Percentiles rank a stretch among this genome's conserved stretches.
Evolutionary conservation across 1,139 yeast species (phyloP).

Genomic region (Pneumocystis oryctolagi): DNA sequence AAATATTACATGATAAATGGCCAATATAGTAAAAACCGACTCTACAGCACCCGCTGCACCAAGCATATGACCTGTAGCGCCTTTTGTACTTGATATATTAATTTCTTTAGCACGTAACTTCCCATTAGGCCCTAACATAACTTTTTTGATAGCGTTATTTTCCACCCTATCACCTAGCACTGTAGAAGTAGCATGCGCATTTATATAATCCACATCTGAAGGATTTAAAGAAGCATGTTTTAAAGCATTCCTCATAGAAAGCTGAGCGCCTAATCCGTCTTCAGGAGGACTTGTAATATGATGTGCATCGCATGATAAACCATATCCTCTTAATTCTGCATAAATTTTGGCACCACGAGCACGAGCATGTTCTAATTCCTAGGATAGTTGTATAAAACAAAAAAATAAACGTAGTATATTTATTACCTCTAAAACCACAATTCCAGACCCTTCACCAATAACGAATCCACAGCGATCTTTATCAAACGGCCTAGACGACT

Average conservation of each 20-base stretch:
- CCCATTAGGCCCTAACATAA: constrained; percentile 25
- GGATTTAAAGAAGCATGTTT: constrained; percentile 33
- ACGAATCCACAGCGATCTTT: constrained; percentile 69
- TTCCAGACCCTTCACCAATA: constrained; percentile 84
- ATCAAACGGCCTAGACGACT: constrained; percentile 84
- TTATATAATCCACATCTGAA: constrained; percentile 51
- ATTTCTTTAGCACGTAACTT: constrained; percentile 16
- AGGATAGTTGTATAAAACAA: constrained; percentile 22
- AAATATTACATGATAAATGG: constrained; percentile 34
- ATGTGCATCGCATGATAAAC: constrained; percentile 78
- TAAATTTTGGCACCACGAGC: constrained; percentile 51
- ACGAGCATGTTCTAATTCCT: constrained; percentile 61
- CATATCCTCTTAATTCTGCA: constrained; percentile 77
- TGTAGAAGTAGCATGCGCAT: constrained; percentile 97
- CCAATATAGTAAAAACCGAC: constrained; percentile 60
- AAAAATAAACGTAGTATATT: background rate
- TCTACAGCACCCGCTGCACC: constrained; percentile 98
- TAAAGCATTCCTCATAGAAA: constrained; percentile 71
- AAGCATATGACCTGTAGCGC: constrained; percentile 80
- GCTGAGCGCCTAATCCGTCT: constrained; percentile 68
- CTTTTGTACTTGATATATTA: constrained; percentile 69
- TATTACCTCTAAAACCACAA: constrained; percentile 35
- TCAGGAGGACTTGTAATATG: constrained; percentile 87
- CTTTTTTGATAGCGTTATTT: constrained; percentile 47
- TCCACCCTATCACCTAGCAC: constrained; percentile 81